These are phyloP conservation scores for Thraustochytrium striatum DNA, from an alignment of 352 stramenopile species.

Conservation along the genomic window DNA sequence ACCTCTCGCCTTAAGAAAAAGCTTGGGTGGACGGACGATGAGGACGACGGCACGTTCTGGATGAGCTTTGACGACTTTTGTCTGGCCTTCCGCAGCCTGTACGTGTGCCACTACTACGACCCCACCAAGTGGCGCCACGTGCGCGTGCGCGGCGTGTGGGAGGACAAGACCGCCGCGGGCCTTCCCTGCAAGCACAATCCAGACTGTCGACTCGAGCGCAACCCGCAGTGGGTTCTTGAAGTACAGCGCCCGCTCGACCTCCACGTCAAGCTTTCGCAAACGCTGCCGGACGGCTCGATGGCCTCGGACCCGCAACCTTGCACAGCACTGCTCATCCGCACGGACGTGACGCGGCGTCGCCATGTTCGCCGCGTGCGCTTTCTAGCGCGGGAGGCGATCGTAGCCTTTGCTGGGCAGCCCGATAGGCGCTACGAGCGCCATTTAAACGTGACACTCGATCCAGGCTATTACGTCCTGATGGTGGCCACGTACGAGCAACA, in stretches of 20 bases:
- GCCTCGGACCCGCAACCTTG: conserved; percentile 24
- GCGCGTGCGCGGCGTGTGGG: conserved; percentile 62
- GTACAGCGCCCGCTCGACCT: conserved; percentile 73
- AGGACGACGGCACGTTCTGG: conserved; percentile 85
- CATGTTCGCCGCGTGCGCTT: background rate
- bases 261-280: conserved; percentile 73
- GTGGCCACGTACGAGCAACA: conserved; percentile 74
- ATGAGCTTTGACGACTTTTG: conserved; percentile 91
- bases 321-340: conserved; percentile 6
- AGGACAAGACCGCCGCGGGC: conserved; percentile 64
- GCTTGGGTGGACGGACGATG: conserved; percentile 63
- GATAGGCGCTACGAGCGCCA: conserved; percentile 67
- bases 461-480: conserved; percentile 77
- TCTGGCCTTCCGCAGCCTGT: conserved; percentile 78
- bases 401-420: conserved; percentile 71
- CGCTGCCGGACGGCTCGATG: conserved; percentile 50
- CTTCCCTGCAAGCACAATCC: conserved; percentile 77
- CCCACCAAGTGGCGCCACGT: conserved; percentile 68
- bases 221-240: conserved; percentile 76
- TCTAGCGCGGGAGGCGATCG: conserved; percentile 53
- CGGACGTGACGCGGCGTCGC: background rate
- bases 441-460: conserved; percentile 64
- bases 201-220: conserved; percentile 70
- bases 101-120: conserved; percentile 86
- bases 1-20: conserved; percentile 76